Base-by-base conservation (phyloP, 441 rosid genomes). In the Pelargonium myrrhifolium region DNA sequence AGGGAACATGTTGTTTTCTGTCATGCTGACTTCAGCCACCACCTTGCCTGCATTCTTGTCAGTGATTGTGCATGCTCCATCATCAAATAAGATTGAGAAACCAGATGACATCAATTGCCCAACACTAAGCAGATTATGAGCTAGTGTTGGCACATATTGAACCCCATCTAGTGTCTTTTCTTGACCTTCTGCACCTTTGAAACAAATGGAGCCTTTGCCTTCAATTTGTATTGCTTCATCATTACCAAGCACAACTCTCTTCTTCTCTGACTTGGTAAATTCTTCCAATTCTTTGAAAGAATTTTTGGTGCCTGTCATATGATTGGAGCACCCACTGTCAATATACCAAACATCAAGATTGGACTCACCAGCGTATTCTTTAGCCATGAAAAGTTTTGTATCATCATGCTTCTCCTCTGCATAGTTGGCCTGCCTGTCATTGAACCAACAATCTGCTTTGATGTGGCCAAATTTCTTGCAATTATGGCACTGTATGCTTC, bases 391-490 rank as follows among this genome's bases (percentile, higher is more conserved):
- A 1, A 63, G 5, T 20, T 9, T 3, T 2, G 3, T 6, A 3
- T 70, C n/a, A 51, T 39, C 15, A 3, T 24, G 1, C 12, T 18
- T 58, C 20, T 55, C 28, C 56, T 59, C 11, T 4, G 12, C 10
- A 47, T 24, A 65, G 10, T 37, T 14, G 1, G 20, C 26, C 17
- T 45, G 21, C 8, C 40, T 18, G 14, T 18, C 14, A 0, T 18
- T 43, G 0, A 26, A 66, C 0, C 12, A 1, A 8, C 51, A 71
- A 12, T 6, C 2, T n/a, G 56, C 64, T 43, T 28, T 20, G 1
- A 8, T 5, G 28, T 22, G 65, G 0, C 14, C 60, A 28, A 68
- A 63, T 2, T 56, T 73, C 18, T 64, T 73, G 5, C 65, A 67
- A 37, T 39, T 53, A 5, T 9, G 14, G 9, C 43, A 55, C 3